Evolutionary conservation across 1,284 basidiomycete species (phyloP).

Genomic region (Pyrrhoderma noxium): DNA sequence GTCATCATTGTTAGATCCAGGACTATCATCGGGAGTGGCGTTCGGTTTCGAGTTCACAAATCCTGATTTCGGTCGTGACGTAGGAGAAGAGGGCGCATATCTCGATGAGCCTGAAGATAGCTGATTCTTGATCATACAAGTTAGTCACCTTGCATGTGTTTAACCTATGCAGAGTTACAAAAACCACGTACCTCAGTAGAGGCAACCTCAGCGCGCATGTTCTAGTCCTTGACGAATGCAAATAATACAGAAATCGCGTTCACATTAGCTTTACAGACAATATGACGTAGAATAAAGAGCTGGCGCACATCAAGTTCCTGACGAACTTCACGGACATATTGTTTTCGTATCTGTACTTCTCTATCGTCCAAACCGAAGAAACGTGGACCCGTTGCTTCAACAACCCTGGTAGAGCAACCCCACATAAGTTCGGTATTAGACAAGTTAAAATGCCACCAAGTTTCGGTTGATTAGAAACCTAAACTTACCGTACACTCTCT

Average conservation of each 20-base stretch:
- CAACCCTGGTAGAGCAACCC: constrained; percentile 55
- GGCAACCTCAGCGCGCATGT: constrained; percentile 27
- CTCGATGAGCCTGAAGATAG: constrained; percentile 1
- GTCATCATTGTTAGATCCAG: constrained; percentile 43
- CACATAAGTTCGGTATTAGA: neutral
- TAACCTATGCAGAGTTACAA: no score
- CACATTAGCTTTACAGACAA: neutral
- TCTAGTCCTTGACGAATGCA: constrained; percentile 22
- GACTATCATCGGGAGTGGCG: constrained; percentile 22
- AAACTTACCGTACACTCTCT: constrained; percentile 71
- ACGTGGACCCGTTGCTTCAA: constrained; percentile 75
- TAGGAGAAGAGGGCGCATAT: constrained; percentile 13
- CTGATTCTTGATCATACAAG: neutral
- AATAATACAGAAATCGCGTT: constrained; percentile 11
- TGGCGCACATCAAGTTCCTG: constrained; percentile 63
- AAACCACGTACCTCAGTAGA: constrained; percentile 12
- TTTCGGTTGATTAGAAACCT: neutral
- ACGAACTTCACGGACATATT: constrained; percentile 68
- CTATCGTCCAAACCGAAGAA: constrained; percentile 71
- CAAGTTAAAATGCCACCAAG: constrained; percentile 14
- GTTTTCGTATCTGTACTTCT: constrained; percentile 66
- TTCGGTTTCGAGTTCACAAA: constrained; percentile 1
- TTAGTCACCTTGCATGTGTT: no score
- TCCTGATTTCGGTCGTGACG: constrained; percentile 8
- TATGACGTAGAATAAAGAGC: neutral